Conservation (phyloP, 2,329 filamentous ascomycete species). For the Trichophyton rubrum region DNA sequence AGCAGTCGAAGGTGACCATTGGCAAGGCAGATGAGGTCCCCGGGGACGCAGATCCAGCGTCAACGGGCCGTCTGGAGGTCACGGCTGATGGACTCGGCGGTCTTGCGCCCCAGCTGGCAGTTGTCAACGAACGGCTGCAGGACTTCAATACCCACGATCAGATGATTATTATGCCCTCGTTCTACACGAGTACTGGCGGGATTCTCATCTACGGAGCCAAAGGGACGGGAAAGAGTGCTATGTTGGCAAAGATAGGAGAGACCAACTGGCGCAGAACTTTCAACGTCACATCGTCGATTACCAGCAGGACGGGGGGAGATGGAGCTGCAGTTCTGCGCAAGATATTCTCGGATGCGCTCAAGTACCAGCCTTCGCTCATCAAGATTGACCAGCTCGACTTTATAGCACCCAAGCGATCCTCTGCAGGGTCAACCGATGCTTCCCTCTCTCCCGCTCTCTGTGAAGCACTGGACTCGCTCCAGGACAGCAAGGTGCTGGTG, state of each 20-base stretch:
- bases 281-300: constrained; percentile 26
- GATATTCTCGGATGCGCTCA: constrained; percentile 55
- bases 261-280: constrained; percentile 60
- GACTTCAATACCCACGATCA: constrained; percentile 37
- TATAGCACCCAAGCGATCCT: constrained; percentile 49
- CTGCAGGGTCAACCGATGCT: constrained; percentile 24
- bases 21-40: constrained; percentile 17
- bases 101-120: constrained; percentile 49
- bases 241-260: constrained; percentile 55
- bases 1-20: constrained; percentile 23
- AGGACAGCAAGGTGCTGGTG: constrained; percentile 51
- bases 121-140: constrained; percentile 54
- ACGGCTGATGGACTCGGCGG: constrained; percentile 49
- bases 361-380: constrained; percentile 61
- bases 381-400: constrained; percentile 66
- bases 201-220: constrained; percentile 68
- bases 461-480: constrained; percentile 25
- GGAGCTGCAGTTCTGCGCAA: constrained; percentile 48
- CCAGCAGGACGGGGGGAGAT: constrained; percentile 28
- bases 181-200: constrained; percentile 38
- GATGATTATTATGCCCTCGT: constrained; percentile 28
- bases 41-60: constrained; percentile 1
- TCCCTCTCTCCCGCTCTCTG: constrained; percentile 31
- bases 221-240: constrained; percentile 71
- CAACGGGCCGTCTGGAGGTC: constrained; percentile 20